phyloP scores from a whole-genome alignment of 331 rosid species.

The Dryas integrifolia region DNA sequence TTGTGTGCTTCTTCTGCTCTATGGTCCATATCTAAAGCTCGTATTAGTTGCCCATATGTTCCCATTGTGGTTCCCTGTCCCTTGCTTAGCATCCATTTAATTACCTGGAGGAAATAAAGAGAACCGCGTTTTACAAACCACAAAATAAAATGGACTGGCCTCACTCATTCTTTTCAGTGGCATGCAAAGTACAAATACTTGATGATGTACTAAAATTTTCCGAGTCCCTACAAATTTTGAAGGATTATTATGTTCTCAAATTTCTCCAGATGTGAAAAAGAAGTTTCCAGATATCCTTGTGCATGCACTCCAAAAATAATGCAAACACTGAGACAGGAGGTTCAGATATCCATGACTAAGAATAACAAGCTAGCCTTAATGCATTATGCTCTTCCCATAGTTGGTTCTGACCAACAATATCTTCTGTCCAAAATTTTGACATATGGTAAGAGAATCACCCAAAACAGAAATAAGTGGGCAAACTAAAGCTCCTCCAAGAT shows the following conservation, averaged over 20 bases:
- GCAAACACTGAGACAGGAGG: not conserved
- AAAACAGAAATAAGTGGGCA: not conserved
- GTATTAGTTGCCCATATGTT: conserved; percentile 64
- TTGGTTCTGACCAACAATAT: not conserved
- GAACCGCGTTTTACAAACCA: not conserved
- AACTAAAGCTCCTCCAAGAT: not conserved
- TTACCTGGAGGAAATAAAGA: conserved; percentile 43
- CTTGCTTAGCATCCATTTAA: conserved; percentile 93
- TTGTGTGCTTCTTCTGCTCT: conserved; percentile 75
- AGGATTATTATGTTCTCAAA: not conserved
- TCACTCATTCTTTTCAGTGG: not conserved
- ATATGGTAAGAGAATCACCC: not conserved
- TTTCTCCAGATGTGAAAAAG: not conserved
- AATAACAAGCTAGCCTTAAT: not conserved
- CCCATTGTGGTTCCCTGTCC: conserved; percentile 87
- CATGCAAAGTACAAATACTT: not conserved
- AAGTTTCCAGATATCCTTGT: not conserved
- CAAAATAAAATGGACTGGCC: not conserved
- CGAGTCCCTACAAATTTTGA: not conserved
- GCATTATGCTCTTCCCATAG: not conserved
- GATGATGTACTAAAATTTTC: not conserved
- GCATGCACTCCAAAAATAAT: not conserved
- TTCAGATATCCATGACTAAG: not conserved
- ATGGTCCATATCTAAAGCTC: conserved; percentile 82
- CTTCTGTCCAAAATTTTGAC: not conserved